Evolutionary conservation across 1,284 basidiomycete genomes (phyloP).

Genomic region (Entoloma clypeatum): DNA sequence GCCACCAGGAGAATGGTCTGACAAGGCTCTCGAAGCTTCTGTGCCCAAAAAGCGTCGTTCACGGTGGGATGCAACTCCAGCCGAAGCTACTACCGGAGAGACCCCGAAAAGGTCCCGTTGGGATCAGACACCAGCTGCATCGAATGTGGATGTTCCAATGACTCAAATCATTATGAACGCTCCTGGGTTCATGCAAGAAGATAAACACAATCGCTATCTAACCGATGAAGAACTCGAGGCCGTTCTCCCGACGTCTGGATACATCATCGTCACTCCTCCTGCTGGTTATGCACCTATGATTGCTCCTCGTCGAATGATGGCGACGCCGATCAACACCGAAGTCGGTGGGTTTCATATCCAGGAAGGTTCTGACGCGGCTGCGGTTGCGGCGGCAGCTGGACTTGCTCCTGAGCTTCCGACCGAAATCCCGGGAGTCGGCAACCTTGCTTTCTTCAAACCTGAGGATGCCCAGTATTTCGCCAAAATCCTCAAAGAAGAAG

Average conservation of each 20-base stretch:
- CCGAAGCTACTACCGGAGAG: conserved; percentile 54
- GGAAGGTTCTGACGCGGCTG: conserved; percentile 87
- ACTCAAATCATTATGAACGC: conserved; percentile 82
- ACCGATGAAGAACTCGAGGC: conserved; percentile 95
- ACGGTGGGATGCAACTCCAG: conserved; percentile 90
- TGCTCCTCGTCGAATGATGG: conserved; percentile 76
- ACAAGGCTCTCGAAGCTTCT: conserved; percentile 66
- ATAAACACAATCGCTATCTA: conserved; percentile 93
- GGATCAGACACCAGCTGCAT: conserved; percentile 79
- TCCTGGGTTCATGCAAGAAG: conserved; percentile 78
- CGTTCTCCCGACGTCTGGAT: conserved; percentile 84
- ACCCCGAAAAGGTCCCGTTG: conserved; percentile 87
- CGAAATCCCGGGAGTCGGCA: conserved; percentile 97
- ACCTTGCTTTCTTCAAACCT: conserved; percentile 95
- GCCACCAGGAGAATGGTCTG: conserved; percentile 64
- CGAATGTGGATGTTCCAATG: conserved; percentile 53
- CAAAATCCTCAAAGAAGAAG: conserved; percentile 93
- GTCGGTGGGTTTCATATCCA: conserved; percentile 93
- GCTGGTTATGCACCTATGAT: conserved; percentile 88
- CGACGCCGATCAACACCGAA: conserved; percentile 68
- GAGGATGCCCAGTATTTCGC: conserved; percentile 99
- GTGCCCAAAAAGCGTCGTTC: conserved; percentile 89
- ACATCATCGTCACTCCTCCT: conserved; percentile 90
- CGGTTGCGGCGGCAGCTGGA: conserved; percentile 82
- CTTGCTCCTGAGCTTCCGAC: conserved; percentile 96